Evolutionary conservation across 208 protist species (phyloP), one percentile per base, ranked within the genome.

Genomic region (Crithidia bombi): DNA sequence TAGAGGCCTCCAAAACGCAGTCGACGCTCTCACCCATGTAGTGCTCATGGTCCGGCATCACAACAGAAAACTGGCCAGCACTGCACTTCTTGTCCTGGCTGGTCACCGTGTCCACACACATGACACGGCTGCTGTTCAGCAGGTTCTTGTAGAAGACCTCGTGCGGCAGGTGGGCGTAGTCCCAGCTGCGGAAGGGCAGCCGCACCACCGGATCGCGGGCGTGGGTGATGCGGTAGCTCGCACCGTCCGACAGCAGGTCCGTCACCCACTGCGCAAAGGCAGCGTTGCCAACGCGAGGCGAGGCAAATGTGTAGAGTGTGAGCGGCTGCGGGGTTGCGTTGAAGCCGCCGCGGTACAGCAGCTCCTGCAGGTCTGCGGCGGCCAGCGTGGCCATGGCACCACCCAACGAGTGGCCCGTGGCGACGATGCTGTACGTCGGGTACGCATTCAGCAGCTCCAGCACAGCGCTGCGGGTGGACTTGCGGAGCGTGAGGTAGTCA

Each of bases 351-450:
- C 26, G 43, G 25, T 57, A 47, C 32, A 58, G 35, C 14, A 55
- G 52, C 35, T 51, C 55, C 55, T 72, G 66, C 66, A 83, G n/a
- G 41, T 88, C 78, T 1, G 66, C 62, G 0, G 69, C 74, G 0
- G 75, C 69, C 35, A 85, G 73, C 25, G 49, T 25, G 15, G 85
- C 81, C 9, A 87, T 28, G 9, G 85, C 85, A 25, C 59, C 85
- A 28, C 85, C 85, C 26, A 88, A 59, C 17, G 78, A 85, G 79
- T 91, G 85, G 19, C 85, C 85, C 9, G 79, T 83, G 21, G 86
- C 67, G 23, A 86, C 46, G 5, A 88, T 21, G n/a, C 47, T 14
- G 51, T 64, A 67, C 5, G 10, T 55, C 9, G 73, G 74, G 57
- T 82, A 47, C 25, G 35, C 19, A n/a, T 1, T 35, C 25, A 76